Percentiles rank a stretch among this genome's conserved stretches.
These are phyloP conservation scores for Tetrahymena elliotti DNA, from an alignment of 73 alveolate genomes.

Conservation along the genomic window DNA sequence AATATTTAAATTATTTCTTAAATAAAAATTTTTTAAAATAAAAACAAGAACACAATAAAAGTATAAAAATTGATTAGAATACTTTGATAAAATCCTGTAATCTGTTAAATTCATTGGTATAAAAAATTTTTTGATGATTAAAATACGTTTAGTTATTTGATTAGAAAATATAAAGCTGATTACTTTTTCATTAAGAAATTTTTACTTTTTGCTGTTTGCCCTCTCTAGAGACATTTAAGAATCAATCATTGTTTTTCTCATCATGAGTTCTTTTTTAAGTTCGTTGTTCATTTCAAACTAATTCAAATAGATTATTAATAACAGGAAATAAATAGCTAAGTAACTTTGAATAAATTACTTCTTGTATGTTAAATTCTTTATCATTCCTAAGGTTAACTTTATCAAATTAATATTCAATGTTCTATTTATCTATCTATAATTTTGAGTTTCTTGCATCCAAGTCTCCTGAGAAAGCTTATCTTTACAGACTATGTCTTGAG, in stretches of 20 bases:
- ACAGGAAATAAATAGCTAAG: not conserved
- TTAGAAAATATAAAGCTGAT: not conserved
- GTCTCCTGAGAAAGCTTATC: not conserved
- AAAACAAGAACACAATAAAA: no score
- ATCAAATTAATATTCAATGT: not conserved
- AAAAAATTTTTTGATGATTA: no score
- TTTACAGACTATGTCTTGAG: not conserved
- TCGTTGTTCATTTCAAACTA: not conserved
- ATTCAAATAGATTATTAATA: no score
- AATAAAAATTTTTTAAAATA: no score
- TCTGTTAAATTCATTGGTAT: no score
- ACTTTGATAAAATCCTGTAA: no score
- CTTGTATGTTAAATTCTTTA: not conserved
- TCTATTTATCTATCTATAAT: not conserved
- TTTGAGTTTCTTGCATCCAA: not conserved
- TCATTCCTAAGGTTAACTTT: not conserved
- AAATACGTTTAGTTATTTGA: no score
- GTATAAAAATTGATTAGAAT: no score
- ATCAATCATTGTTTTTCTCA: not conserved
- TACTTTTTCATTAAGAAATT: not conserved
- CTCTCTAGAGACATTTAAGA: not conserved
- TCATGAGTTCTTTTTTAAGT: not conserved
- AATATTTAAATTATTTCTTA: no score
- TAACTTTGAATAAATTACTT: not conserved
- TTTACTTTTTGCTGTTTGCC: not conserved